A percentile compares a stretch with the other conserved stretches of the same genome.
Conservation (phyloP, 257 asterid species). For the Plectranthus barbatus region DNA sequence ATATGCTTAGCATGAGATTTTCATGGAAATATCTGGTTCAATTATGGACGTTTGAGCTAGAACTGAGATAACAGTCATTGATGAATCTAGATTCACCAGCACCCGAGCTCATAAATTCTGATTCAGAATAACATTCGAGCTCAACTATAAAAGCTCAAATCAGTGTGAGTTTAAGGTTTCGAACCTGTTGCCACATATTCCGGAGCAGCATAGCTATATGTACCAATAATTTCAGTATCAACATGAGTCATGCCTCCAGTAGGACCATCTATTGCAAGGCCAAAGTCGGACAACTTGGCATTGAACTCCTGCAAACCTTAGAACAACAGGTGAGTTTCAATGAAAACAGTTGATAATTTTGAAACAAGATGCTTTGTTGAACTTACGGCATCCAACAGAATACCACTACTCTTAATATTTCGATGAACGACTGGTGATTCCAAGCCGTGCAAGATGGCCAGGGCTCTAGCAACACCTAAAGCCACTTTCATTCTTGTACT, state of each 20-base stretch:
- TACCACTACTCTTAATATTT: slow-evolving; percentile 26
- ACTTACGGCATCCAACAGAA: slow-evolving; percentile 47
- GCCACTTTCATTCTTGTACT: slow-evolving; percentile 52
- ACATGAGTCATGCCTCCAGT: slow-evolving; percentile 17
- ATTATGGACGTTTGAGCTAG: too few species aligned
- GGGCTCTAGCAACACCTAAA: slow-evolving; percentile 57
- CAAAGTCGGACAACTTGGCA: slow-evolving; percentile 10
- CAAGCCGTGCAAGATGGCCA: slow-evolving; percentile 43
- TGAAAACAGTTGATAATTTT: not conserved
- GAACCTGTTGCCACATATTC: not conserved
- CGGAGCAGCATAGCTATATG: slow-evolving; percentile 8
- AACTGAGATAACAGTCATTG: too few species aligned
- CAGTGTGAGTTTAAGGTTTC: not conserved
- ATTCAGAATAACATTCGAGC: too few species aligned
- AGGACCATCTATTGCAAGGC: slow-evolving; percentile 39
- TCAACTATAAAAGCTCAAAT: too few species aligned
- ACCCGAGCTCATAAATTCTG: too few species aligned
- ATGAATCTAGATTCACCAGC: too few species aligned
- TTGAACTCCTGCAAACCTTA: slow-evolving; percentile 37
- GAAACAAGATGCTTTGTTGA: too few species aligned
- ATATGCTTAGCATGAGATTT: too few species aligned
- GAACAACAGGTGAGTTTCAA: not conserved
- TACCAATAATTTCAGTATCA: slow-evolving; percentile 34
- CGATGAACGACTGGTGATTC: slow-evolving; percentile 42
- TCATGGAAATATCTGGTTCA: too few species aligned